Conservation (phyloP, 73 alveolate species). For the Urostyla sp. region DNA sequence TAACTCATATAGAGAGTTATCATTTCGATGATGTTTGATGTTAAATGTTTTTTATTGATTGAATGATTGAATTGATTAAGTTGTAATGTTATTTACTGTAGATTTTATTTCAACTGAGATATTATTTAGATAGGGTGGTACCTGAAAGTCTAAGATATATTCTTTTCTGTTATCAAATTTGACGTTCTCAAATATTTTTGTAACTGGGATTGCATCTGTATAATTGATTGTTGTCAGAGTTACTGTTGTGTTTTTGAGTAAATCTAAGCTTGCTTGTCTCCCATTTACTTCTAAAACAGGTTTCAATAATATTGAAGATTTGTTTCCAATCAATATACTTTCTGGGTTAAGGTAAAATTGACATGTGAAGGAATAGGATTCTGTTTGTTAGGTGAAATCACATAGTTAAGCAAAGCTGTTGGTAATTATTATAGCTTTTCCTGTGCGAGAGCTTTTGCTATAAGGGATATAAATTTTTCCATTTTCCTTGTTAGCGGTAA, state of each 20-base stretch:
- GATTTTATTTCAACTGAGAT: constrained; percentile 20
- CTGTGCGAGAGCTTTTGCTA: constrained; percentile 26
- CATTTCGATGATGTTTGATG: constrained; percentile 5
- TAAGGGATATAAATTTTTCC: constrained; percentile 86
- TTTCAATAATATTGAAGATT: constrained; percentile 51
- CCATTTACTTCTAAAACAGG: constrained; percentile 60
- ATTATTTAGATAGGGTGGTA: constrained; percentile 58
- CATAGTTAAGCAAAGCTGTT: constrained; percentile 61
- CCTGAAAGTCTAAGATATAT: constrained; percentile 51
- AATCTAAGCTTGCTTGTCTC: constrained; percentile 11
- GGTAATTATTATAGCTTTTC: constrained; percentile 42
- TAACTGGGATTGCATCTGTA: constrained; percentile 44
- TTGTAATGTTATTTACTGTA: constrained; percentile 8
- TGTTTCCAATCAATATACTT: constrained; percentile 66
- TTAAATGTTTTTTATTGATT: neutral
- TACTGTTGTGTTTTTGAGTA: constrained; percentile 56
- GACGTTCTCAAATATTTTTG: constrained; percentile 58
- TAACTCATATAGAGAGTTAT: constrained; percentile 1
- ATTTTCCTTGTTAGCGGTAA: constrained; percentile 62
- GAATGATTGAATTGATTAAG: neutral
- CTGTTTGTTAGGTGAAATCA: constrained; percentile 47
- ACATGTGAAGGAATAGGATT: constrained; percentile 33
- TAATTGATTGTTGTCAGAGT: constrained; percentile 43
- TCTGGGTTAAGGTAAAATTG: constrained; percentile 45
- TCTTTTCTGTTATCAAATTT: constrained; percentile 15